Percentiles rank a stretch among this genome's conserved stretches.
phyloP scores from a whole-genome alignment of 768 basidiomycete genomes.

The Grammothele lineata region DNA sequence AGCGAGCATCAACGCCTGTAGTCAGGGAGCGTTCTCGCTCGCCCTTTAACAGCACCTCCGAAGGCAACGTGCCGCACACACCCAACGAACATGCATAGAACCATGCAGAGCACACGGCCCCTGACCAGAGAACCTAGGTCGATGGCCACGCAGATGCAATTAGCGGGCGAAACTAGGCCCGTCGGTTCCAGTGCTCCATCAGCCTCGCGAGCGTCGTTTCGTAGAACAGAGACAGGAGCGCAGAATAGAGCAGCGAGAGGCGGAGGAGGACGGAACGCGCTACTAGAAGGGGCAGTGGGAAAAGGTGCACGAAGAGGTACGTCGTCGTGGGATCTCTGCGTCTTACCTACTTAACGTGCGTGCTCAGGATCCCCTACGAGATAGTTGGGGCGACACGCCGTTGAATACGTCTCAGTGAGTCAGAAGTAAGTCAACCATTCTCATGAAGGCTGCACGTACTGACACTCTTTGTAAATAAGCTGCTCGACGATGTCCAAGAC shows the following conservation, averaged over 20 bases:
- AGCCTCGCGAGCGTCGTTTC: slow-evolving; percentile 6
- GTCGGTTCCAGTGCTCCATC: slow-evolving; percentile 1
- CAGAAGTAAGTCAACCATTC: slow-evolving; percentile 26
- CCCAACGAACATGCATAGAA: slow-evolving; percentile 11
- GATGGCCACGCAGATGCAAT: slow-evolving; percentile 4
- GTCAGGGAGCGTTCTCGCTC: slow-evolving; percentile 13
- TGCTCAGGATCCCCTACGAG: slow-evolving; percentile 21
- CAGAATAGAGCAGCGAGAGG: slow-evolving; percentile 16
- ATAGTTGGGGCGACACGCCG: slow-evolving; percentile 76
- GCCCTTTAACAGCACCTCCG: slow-evolving; percentile 2
- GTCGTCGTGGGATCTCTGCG: not conserved
- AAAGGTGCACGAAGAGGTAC: slow-evolving; percentile 16
- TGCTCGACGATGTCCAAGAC: slow-evolving; percentile 7
- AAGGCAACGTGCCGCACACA: not conserved
- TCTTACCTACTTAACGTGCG: not conserved
- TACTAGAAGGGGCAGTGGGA: slow-evolving; percentile 10
- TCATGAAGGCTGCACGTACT: too few relatives aligned
- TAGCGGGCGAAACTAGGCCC: too few relatives aligned
- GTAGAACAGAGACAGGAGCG: slow-evolving; percentile 22
- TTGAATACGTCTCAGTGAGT: slow-evolving; percentile 87
- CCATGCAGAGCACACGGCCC: not conserved
- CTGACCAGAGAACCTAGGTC: slow-evolving; percentile 9
- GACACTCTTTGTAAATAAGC: too few relatives aligned
- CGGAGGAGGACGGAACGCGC: slow-evolving; percentile 18
- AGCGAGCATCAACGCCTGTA: slow-evolving; percentile 17